Percentiles rank a stretch among this genome's conserved stretches.
Evolutionary conservation across 2,329 filamentous ascomycete genomes (phyloP).

Genomic region (Fusarium devonianum): DNA sequence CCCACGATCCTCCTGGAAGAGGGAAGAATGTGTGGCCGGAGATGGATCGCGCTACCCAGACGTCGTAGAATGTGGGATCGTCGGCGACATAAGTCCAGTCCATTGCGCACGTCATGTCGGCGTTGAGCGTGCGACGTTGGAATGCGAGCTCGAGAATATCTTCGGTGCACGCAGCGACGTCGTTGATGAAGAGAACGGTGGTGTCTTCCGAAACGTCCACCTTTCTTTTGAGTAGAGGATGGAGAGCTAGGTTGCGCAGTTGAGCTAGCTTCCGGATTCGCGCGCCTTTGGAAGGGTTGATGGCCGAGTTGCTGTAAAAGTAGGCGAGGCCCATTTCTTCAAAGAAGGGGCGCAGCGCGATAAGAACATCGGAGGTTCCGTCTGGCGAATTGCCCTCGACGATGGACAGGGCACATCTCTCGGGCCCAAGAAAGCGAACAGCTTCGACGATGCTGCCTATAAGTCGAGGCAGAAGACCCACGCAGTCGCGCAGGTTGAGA

Average conservation of each 20-base stretch:
- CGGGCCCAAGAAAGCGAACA: constrained; percentile 58
- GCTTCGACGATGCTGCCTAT: constrained; percentile 60
- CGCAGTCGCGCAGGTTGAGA: constrained; percentile 58
- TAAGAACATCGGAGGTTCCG: constrained; percentile 60
- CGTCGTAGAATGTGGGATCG: constrained; percentile 63
- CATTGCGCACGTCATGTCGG: constrained; percentile 66
- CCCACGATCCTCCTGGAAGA: constrained; percentile 59
- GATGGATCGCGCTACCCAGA: constrained; percentile 62
- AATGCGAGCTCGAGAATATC: constrained; percentile 64
- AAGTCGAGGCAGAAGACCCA: constrained; percentile 56
- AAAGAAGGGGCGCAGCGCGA: constrained; percentile 50
- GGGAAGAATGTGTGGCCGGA: constrained; percentile 64
- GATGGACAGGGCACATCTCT: constrained; percentile 60
- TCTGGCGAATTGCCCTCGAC: constrained; percentile 64
- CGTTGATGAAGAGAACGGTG: constrained; percentile 61
- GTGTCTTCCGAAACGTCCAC: constrained; percentile 46
- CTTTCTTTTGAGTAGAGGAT: constrained; percentile 50
- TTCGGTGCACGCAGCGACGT: constrained; percentile 60
- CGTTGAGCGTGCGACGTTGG: constrained; percentile 54
- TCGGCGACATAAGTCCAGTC: constrained; percentile 60
- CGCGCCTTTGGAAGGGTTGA: constrained; percentile 53
- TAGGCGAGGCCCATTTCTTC: constrained; percentile 51
- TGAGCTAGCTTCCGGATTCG: constrained; percentile 57
- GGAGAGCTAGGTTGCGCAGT: constrained; percentile 61
- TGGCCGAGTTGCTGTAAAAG: constrained; percentile 50